Percentiles rank a stretch among this genome's conserved stretches.
These are phyloP conservation scores for Strobilomyces dryophilus DNA, from an alignment of 768 basidiomycete species.

Conservation along the genomic window DNA sequence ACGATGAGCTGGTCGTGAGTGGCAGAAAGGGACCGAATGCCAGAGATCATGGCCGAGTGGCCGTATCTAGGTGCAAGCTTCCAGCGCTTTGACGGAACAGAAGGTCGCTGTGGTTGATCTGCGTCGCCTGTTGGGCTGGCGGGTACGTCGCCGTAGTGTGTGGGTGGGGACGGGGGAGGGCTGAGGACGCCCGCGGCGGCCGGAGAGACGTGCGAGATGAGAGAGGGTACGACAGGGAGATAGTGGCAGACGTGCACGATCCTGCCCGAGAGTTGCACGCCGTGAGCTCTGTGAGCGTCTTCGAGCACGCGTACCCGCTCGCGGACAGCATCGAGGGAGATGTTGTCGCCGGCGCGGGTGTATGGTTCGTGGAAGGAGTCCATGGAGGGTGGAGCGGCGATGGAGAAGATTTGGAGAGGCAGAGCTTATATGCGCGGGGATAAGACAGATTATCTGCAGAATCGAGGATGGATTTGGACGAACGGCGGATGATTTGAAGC, in stretches of 20 bases:
- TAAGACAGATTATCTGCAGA: slow-evolving; percentile 27
- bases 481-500: slow-evolving; percentile 17
- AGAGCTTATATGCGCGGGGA: slow-evolving; percentile 19
- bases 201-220: slow-evolving; percentile 37
- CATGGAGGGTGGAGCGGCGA: slow-evolving; percentile 36
- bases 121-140: slow-evolving; percentile 27
- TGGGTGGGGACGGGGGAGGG: slow-evolving; percentile 78
- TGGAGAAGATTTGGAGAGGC: not conserved
- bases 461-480: slow-evolving; percentile 24
- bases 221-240: slow-evolving; percentile 71
- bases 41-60: slow-evolving; percentile 93
- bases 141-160: slow-evolving; percentile 46
- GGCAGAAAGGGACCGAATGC: slow-evolving; percentile 77
- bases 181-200: slow-evolving; percentile 49
- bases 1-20: slow-evolving; percentile 90
- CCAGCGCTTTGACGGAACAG: slow-evolving; percentile 49
- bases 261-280: slow-evolving; percentile 75
- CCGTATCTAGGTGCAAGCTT: slow-evolving; percentile 75
- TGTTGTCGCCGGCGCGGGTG: slow-evolving; percentile 58
- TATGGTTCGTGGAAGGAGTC: slow-evolving; percentile 74
- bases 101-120: slow-evolving; percentile 4
- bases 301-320: slow-evolving; percentile 70
- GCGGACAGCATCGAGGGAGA: slow-evolving; percentile 70
- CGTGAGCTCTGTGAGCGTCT: slow-evolving; percentile 62
- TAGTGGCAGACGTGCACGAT: slow-evolving; percentile 93